Conservation (phyloP, 495 filamentous ascomycete species). For the Neohortaea acidophila region DNA sequence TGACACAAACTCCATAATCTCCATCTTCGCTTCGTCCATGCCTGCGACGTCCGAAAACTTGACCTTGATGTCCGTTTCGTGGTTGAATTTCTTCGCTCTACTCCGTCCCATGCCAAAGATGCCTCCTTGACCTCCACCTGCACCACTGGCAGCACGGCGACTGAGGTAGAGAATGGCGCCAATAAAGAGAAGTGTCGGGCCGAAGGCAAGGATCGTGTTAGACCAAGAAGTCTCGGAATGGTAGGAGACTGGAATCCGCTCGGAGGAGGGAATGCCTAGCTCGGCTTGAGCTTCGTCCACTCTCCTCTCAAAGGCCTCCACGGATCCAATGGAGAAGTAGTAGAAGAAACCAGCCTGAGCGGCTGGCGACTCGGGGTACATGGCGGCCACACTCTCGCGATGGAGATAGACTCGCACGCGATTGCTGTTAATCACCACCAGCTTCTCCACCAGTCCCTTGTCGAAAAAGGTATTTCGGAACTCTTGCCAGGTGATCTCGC, state of each 20-base stretch:
- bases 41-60: conserved; percentile 96
- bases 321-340: conserved; percentile 89
- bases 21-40: conserved; percentile 94
- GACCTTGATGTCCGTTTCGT: conserved; percentile 86
- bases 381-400: conserved; percentile 55
- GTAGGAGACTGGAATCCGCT: conserved; percentile 86
- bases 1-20: conserved; percentile 98
- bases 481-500: conserved; percentile 96
- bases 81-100: conserved; percentile 89
- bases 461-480: conserved; percentile 83
- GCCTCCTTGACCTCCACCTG: conserved; percentile 55
- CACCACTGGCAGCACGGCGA: conserved; percentile 47
- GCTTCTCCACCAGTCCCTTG: conserved; percentile 86
- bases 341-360: conserved; percentile 59
- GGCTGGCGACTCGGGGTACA: conserved; percentile 72
- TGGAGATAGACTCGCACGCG: conserved; percentile 72
- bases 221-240: conserved; percentile 54
- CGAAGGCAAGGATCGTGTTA: conserved; percentile 53
- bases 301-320: conserved; percentile 78
- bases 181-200: conserved; percentile 74
- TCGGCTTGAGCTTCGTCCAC: conserved; percentile 78
- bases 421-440: conserved; percentile 60
- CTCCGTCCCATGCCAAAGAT: conserved; percentile 94
- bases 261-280: conserved; percentile 62
- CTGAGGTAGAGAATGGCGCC: conserved; percentile 60